Evolutionary conservation across 768 basidiomycete genomes (phyloP), one percentile per base, ranked within the genome.

Genomic region (Amanita fuliginea): DNA sequence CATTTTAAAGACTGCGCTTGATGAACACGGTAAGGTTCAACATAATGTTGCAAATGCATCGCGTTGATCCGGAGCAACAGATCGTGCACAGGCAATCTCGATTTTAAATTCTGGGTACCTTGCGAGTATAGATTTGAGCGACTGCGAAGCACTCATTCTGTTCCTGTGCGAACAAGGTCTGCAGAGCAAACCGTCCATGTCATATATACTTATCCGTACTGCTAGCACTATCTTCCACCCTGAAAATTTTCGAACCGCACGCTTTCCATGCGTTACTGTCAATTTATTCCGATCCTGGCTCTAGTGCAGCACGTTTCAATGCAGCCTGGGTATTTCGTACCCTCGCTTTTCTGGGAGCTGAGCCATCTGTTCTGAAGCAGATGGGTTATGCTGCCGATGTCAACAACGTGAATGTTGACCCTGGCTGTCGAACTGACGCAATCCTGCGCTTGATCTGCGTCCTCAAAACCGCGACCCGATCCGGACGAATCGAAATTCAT

Each of bases 21-120:
- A 56, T 14, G 53, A 47, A 16, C 57, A 59, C 35, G 69, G 76
- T 77, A 49, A 26, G 53, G 28, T 4, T 9, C 13, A 28, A 14
- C 5, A 6, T 43, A 11, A n/a, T 18, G 13, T 43, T 5, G 10
- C 24, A 43, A 43, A 32, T 32, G n/a, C 26, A 26, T 9, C n/a
- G 3, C 8, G 45, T 43, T 51, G 19, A 52, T 48, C 14, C 2
- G 30, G 51, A 13, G 21, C 52, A 48, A 41, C 43, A 82, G 81
- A 78, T 55, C 41, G 62, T 11, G 47, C 53, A 7, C 65, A 66
- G 36, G 62, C 74, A 21, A 56, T 59, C 14, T 53, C 72, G 18
- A 50, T 77, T 6, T 60, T 83, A 3, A 62, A 66, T 33, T 64
- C 65, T 33, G 70, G 74, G n/a, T 53, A 67, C 22, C 58, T 82